These are phyloP conservation scores for Lactifluus hygrophoroides DNA, from an alignment of 768 basidiomycete species.

Conservation along the genomic window DNA sequence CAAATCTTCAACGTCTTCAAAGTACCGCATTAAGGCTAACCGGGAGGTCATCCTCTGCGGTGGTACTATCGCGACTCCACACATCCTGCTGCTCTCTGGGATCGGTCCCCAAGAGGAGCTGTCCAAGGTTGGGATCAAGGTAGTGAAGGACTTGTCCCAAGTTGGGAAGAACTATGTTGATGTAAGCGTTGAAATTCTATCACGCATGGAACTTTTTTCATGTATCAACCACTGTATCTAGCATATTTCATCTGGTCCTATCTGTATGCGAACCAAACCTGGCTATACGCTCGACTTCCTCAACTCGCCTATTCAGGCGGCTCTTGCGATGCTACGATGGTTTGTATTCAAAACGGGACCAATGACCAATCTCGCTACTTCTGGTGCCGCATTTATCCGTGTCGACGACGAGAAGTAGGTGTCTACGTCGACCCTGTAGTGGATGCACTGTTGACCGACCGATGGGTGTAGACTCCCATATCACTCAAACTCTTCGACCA, in stretches of 20 bases:
- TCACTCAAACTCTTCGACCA: conserved; percentile 1
- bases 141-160: conserved; percentile 11
- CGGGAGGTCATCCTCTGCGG: conserved; percentile 23
- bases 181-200: conserved; percentile 3
- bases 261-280: conserved; percentile 10
- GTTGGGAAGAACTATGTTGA: conserved; percentile 19
- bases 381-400: conserved; percentile 17
- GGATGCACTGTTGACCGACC: neutral
- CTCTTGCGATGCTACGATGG: conserved; percentile 11
- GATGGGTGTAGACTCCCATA: conserved; percentile 5
- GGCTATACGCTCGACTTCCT: conserved; percentile 18
- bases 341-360: conserved; percentile 5
- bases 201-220: neutral
- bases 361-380: conserved; percentile 5
- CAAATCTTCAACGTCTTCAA: neutral
- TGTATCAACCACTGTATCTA: neutral
- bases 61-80: conserved; percentile 27
- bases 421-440: neutral
- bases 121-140: conserved; percentile 25
- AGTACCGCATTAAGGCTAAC: conserved; percentile 8
- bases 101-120: conserved; percentile 32
- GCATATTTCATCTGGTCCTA: conserved; percentile 14
- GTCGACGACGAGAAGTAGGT: conserved; percentile 14
- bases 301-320: conserved; percentile 4
- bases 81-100: conserved; percentile 36